Base-by-base conservation (phyloP, 1,139 yeast species). In the Candida tetrigidarum region DNA sequence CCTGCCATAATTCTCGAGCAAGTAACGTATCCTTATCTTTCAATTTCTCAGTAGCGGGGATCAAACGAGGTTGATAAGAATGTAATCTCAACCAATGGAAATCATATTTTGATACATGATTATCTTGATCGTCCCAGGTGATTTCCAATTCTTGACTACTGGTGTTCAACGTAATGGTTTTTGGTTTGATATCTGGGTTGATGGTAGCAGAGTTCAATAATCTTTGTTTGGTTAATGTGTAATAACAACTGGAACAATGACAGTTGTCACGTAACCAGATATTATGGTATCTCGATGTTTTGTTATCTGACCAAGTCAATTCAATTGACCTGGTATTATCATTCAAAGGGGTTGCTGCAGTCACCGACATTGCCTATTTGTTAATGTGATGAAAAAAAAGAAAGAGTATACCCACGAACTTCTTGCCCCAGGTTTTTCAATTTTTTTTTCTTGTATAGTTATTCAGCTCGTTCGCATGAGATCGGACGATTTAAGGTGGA, bases 231-330 rank as follows among this genome's bases (percentile, higher is more conserved):
- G 92, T 86, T 42, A 68, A 62, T 2, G 75, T 68, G 55, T 80
- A 84, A 63, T 74, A 82, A 62, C 90, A 84, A 20, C 70, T 55
- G n/a, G 67, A 63, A 54, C 90, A 84, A 48, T 78, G 86, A 57
- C 92, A 86, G 55, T 80, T 78, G 60, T 86, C 93, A 42, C 92
- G 68, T 25, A 86, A 69, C 91, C 91, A 85, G 45, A 85, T 71
- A 60, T 76, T 63, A 60, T 83, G 86, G 59, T 53, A 74, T 15
- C 37, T 51, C 8, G 67, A 56, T 4, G 32, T 38, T 14, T 33
- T 28, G 18, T 35, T 44, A 15, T 49, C 45, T 1, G 46, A 36
- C 55, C 55, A 52, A 33, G 43, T 36, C 2, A 51, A 23, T 29
- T 50, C 50, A 39, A 50, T 25, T 11, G 36, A 42, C n/a, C n/a